Evolutionary conservation across 2,329 filamentous ascomycete genomes (phyloP).

Genomic region (Alternaria dauci): DNA sequence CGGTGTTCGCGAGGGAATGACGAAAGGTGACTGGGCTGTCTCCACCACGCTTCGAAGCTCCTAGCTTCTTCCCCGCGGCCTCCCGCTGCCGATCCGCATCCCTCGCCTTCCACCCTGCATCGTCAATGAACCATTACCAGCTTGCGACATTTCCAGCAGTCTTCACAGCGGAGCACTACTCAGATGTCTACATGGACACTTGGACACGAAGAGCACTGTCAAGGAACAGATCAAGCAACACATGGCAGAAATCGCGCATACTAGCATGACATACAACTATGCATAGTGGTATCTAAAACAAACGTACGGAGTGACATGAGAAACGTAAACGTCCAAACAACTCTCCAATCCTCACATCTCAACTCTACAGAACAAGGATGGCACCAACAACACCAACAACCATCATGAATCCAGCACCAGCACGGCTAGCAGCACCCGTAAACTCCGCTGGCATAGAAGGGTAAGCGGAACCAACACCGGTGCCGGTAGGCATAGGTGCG

Average conservation of each 20-base stretch:
- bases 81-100: slow-evolving; percentile 10
- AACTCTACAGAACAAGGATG: slow-evolving; percentile 32
- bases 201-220: neutral
- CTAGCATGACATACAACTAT: slow-evolving; percentile 7
- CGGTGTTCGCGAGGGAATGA: slow-evolving; percentile 20
- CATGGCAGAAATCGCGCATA: neutral
- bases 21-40: slow-evolving; percentile 20
- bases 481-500: slow-evolving; percentile 17
- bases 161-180: too few relatives aligned
- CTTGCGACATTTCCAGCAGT: neutral
- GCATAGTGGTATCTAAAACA: slow-evolving; percentile 6
- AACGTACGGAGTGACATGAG: slow-evolving; percentile 8
- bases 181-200: neutral
- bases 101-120: neutral
- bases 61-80: slow-evolving; percentile 19
- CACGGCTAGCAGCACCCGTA: slow-evolving; percentile 37
- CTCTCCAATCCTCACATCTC: neutral
- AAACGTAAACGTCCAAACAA: slow-evolving; percentile 8
- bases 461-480: slow-evolving; percentile 23
- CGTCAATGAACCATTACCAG: neutral
- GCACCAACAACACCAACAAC: slow-evolving; percentile 30
- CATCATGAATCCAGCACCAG: slow-evolving; percentile 31
- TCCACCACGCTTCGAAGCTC: slow-evolving; percentile 14
- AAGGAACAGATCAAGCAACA: neutral
- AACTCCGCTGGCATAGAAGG: slow-evolving; percentile 30